Conservation (phyloP, 2,329 filamentous ascomycete genomes). For the Calonectria henricotiae region DNA sequence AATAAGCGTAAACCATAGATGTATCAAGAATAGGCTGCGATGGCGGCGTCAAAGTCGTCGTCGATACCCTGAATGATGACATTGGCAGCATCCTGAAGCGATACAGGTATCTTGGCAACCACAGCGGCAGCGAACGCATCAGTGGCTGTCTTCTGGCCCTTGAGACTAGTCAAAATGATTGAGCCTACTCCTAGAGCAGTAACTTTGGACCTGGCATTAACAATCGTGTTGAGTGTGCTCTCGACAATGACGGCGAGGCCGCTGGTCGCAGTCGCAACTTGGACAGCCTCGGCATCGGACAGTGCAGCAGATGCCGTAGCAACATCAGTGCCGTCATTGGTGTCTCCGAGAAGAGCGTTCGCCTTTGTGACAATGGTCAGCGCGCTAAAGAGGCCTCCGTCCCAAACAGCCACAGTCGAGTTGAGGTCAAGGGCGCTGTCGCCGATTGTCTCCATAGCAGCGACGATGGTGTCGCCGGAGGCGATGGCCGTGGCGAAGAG, state of each 20-base stretch:
- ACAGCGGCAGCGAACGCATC: slow-evolving; percentile 59
- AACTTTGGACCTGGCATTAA: slow-evolving; percentile 63
- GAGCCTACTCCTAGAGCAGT: slow-evolving; percentile 62
- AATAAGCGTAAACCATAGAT: too few relatives aligned
- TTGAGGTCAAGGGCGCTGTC: slow-evolving; percentile 57
- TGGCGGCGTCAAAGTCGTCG: slow-evolving; percentile 59
- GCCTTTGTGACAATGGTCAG: slow-evolving; percentile 62
- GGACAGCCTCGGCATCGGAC: slow-evolving; percentile 58
- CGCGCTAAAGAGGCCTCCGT: slow-evolving; percentile 58
- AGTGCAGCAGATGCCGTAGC: slow-evolving; percentile 60
- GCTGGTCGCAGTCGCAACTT: slow-evolving; percentile 58
- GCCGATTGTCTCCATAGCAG: slow-evolving; percentile 58
- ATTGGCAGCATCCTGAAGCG: slow-evolving; percentile 55
- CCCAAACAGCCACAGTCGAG: slow-evolving; percentile 57
- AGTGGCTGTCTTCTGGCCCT: slow-evolving; percentile 61
- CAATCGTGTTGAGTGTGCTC: slow-evolving; percentile 58
- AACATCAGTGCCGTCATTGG: slow-evolving; percentile 59
- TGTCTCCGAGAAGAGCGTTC: slow-evolving; percentile 58
- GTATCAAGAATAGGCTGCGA: slow-evolving; percentile 53
- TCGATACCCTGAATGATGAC: slow-evolving; percentile 59
- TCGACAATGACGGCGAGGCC: slow-evolving; percentile 60
- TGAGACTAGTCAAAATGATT: slow-evolving; percentile 62
- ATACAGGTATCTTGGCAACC: slow-evolving; percentile 60
- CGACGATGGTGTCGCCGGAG: slow-evolving; percentile 56
- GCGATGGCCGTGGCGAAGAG: slow-evolving; percentile 53